phyloP scores from a whole-genome alignment of 2,329 filamentous ascomycete genomes.

The Sordariomycetes sp. region DNA sequence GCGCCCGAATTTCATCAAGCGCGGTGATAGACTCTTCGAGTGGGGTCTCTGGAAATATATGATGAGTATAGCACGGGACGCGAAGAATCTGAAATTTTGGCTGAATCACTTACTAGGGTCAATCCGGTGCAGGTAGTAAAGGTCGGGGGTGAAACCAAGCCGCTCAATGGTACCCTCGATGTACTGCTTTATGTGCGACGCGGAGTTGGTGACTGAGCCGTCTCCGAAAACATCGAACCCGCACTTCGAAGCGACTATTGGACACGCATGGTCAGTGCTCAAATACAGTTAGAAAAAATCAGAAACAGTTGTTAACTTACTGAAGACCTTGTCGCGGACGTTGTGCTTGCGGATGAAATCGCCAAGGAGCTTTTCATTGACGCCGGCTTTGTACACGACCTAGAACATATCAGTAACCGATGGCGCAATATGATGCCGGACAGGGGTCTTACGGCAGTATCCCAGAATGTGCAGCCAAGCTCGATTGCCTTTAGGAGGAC shows the following conservation, averaged over 20 bases:
- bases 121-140: conserved; percentile 29
- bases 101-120: conserved; percentile 22
- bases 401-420: too few species aligned
- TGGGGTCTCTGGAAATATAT: conserved; percentile 18
- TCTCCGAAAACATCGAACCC: conserved; percentile 23
- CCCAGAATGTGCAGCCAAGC: conserved; percentile 23
- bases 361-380: conserved; percentile 34
- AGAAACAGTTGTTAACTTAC: conserved; percentile 13
- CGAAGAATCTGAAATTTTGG: neutral
- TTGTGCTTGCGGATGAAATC: conserved; percentile 37
- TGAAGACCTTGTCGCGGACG: conserved; percentile 32
- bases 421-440: too few species aligned
- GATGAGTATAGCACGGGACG: neutral
- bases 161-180: conserved; percentile 34
- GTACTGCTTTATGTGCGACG: conserved; percentile 29
- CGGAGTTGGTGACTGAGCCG: conserved; percentile 25
- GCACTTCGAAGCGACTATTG: conserved; percentile 32
- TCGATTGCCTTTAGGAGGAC: conserved; percentile 34
- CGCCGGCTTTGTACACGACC: conserved; percentile 29
- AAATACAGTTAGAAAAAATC: too few species aligned
- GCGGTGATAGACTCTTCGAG: conserved; percentile 31
- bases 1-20: conserved; percentile 28
- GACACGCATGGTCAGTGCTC: neutral
- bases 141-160: conserved; percentile 29
- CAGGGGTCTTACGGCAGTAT: conserved; percentile 24